A percentile compares a stretch with the other conserved stretches of the same genome.
Evolutionary conservation across 805 yeast genomes (phyloP).

Genomic region (Metschnikowia bowlesiae): DNA sequence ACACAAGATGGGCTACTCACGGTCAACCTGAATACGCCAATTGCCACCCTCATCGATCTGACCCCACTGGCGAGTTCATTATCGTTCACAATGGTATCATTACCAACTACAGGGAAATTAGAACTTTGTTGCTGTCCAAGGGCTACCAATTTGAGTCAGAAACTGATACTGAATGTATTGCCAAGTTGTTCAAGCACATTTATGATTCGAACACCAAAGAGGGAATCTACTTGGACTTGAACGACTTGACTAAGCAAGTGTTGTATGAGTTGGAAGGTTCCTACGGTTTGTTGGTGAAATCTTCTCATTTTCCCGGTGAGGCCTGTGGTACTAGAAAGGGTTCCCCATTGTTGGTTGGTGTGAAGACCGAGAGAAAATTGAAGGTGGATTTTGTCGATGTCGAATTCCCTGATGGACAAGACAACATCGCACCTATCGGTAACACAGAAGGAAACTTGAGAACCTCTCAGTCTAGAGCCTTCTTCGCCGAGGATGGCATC

Average conservation of each 20-base stretch:
- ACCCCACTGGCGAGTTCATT: conserved; percentile 73
- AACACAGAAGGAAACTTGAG: conserved; percentile 57
- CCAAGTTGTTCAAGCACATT: conserved; percentile 86
- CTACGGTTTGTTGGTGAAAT: conserved; percentile 90
- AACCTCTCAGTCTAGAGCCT: conserved; percentile 94
- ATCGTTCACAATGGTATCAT: conserved; percentile 98
- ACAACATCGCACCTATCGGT: conserved; percentile 42
- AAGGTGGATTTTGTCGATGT: conserved; percentile 98
- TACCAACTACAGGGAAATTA: conserved; percentile 90
- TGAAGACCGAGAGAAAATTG: conserved; percentile 89
- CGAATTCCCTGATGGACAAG: conserved; percentile 76
- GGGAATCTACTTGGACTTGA: conserved; percentile 79
- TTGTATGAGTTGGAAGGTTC: conserved; percentile 94
- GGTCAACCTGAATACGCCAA: conserved; percentile 83
- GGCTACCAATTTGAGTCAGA: conserved; percentile 85
- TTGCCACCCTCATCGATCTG: conserved; percentile 97
- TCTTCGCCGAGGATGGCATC: conserved; percentile 85
- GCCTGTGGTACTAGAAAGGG: conserved; percentile 97
- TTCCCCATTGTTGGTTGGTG: conserved; percentile 95
- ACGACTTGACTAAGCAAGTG: conserved; percentile 88
- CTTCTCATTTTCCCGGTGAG: conserved; percentile 91
- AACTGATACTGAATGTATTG: conserved; percentile 97
- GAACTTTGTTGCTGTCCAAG: conserved; percentile 71
- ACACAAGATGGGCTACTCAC: conserved; percentile 99
- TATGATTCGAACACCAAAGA: conserved; percentile 72